Evolutionary conservation across 331 rosid genomes (phyloP), one percentile per base, ranked within the genome.

Genomic region (Quercus phellos): DNA sequence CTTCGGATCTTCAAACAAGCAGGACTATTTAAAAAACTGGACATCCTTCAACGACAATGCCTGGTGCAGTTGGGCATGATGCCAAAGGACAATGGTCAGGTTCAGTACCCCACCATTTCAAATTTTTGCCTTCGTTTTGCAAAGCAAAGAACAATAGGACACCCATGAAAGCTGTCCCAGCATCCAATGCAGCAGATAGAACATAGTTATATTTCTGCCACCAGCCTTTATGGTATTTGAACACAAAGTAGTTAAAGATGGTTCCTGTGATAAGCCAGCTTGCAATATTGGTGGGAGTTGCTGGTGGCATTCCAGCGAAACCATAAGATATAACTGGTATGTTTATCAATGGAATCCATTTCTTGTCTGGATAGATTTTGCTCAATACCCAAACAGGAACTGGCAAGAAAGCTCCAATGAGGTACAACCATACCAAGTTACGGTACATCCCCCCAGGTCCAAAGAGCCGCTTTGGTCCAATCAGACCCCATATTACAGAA

Each of bases 111-210:
- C 99, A 95, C 99, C 99, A 95, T 42, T 87, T 90, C 61, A 95
- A 78, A 42, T 6, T 63, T 60, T 68, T 83, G 29, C 90, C 90
- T 22, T 84, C 83, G 51, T 95, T 95, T 74, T 92, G 99, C 77
- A 95, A 61, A 0, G 88, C 93, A 21, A 95, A 91, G 90, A 95
- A 95, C 30, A 95, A 63, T 0, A 95, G 78, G 35, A 95, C 99
- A 10, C 93, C 99, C 99, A 95, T 95, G 73, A 95, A 91, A n/a
- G 98, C 99, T 0, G 99, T 95, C 29, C 99, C 99, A 0, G 99
- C 98, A 79, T 94, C 99, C 32, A 94, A 79, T 51, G 98, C 99
- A 0, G 98, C 99, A 0, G 98, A 94, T 24, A 94, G 91, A 7
- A 94, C 86, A 58, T 94, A 94, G 64, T 94, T 94, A 74, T 94